These are phyloP conservation scores for Suillus spraguei DNA, from an alignment of 768 basidiomycete species.

Conservation along the genomic window DNA sequence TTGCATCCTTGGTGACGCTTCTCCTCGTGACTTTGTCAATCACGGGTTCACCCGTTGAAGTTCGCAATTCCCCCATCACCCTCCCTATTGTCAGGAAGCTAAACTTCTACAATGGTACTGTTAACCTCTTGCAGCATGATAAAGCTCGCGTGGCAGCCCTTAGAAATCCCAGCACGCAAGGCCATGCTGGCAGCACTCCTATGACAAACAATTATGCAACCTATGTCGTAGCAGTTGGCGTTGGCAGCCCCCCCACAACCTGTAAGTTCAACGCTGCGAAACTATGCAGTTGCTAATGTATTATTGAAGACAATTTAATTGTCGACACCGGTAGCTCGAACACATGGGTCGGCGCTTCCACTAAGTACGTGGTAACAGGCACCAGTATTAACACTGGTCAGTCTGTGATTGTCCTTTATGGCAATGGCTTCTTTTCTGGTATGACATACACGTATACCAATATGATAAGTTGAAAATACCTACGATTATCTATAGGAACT, in stretches of 20 bases:
- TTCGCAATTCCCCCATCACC: slow-evolving; percentile 43
- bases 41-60: slow-evolving; percentile 43
- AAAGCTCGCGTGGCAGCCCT: slow-evolving; percentile 43
- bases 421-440: slow-evolving; percentile 65
- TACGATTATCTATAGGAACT: slow-evolving; percentile 30
- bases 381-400: slow-evolving; percentile 51
- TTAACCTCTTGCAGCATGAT: slow-evolving; percentile 53
- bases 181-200: slow-evolving; percentile 30
- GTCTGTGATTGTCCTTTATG: slow-evolving; percentile 55
- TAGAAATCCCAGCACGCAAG: background rate
- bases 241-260: slow-evolving; percentile 55
- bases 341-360: slow-evolving; percentile 68
- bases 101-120: slow-evolving; percentile 47
- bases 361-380: slow-evolving; percentile 48
- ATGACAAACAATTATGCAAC: slow-evolving; percentile 42
- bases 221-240: slow-evolving; percentile 42
- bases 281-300: slow-evolving; percentile 1
- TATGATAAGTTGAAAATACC: slow-evolving; percentile 1
- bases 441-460: slow-evolving; percentile 8
- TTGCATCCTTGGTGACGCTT: slow-evolving; percentile 43
- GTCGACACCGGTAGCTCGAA: slow-evolving; percentile 70
- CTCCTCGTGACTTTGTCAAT: slow-evolving; percentile 49
- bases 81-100: slow-evolving; percentile 54
- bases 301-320: slow-evolving; percentile 48
- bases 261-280: slow-evolving; percentile 37